Conservation (phyloP, 2,329 filamentous ascomycete species). For the Cordyceps farinosa region DNA sequence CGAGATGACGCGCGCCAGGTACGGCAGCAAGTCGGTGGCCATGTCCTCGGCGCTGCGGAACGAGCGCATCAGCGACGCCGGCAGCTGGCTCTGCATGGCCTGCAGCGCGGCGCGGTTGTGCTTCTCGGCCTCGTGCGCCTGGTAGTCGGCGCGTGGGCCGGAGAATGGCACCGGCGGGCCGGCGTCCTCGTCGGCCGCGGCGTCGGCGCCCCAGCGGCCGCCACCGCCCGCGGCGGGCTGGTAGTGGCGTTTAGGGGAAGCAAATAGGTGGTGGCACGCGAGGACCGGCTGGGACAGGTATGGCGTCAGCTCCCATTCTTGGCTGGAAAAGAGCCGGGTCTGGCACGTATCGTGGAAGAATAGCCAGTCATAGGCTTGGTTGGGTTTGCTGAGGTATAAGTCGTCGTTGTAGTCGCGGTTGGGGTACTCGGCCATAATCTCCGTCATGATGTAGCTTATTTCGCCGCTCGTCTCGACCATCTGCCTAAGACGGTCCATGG, state of each 20-base stretch:
- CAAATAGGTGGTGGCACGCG: slow-evolving; percentile 89
- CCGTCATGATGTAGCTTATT: slow-evolving; percentile 71
- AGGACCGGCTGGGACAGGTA: slow-evolving; percentile 85
- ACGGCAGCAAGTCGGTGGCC: slow-evolving; percentile 79
- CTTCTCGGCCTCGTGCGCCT: slow-evolving; percentile 76
- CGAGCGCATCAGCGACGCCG: slow-evolving; percentile 66
- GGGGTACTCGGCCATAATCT: slow-evolving; percentile 85
- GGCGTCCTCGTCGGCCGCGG: slow-evolving; percentile 42
- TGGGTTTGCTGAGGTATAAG: slow-evolving; percentile 82
- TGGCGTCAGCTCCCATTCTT: slow-evolving; percentile 87
- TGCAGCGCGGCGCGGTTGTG: slow-evolving; percentile 72
- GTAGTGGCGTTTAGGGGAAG: slow-evolving; percentile 58
- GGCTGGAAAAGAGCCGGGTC: slow-evolving; percentile 71
- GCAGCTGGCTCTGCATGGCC: slow-evolving; percentile 67
- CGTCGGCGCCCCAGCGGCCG: slow-evolving; percentile 42
- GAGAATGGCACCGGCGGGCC: slow-evolving; percentile 68
- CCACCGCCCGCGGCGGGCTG: slow-evolving; percentile 38
- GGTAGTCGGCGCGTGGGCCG: slow-evolving; percentile 76
- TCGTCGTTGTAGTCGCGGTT: slow-evolving; percentile 91
- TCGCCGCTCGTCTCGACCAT: slow-evolving; percentile 80
- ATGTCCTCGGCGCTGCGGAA: slow-evolving; percentile 79
- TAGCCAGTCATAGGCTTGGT: slow-evolving; percentile 87
- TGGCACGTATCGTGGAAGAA: slow-evolving; percentile 87
- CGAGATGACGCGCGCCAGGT: slow-evolving; percentile 75
- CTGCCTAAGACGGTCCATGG: slow-evolving; percentile 67